Conservation (phyloP, 2,329 filamentous ascomycete genomes). For the Waltergamsia citrina region DNA sequence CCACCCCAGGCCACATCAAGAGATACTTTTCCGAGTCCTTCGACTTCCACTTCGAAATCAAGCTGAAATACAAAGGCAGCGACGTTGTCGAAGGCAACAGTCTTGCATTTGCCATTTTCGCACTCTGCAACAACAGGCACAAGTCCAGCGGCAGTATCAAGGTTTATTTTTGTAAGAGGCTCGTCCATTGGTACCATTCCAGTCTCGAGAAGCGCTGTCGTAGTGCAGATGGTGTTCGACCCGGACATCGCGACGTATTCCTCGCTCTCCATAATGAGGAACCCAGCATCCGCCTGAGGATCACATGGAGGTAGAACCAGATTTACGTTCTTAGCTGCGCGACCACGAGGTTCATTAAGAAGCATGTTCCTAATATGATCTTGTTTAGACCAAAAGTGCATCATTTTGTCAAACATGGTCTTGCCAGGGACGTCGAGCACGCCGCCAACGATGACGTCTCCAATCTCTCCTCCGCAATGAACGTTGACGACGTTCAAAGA, state of each 20-base stretch:
- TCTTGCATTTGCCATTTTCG: constrained; percentile 29
- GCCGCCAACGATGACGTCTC: constrained; percentile 38
- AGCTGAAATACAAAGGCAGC: constrained; percentile 29
- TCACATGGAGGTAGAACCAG: constrained; percentile 31
- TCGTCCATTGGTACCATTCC: constrained; percentile 35
- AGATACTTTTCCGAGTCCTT: constrained; percentile 24
- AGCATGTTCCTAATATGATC: constrained; percentile 30
- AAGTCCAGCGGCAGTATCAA: constrained; percentile 35
- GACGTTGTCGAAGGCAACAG: constrained; percentile 33
- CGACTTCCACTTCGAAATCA: constrained; percentile 26
- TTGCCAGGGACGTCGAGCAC: constrained; percentile 30
- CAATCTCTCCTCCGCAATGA: constrained; percentile 26
- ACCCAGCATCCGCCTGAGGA: constrained; percentile 30
- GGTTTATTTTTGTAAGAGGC: constrained; percentile 25
- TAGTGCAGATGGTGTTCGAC: constrained; percentile 31
- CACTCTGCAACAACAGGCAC: constrained; percentile 29
- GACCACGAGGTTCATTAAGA: constrained; percentile 34
- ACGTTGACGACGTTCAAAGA: no score
- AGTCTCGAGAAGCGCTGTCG: constrained; percentile 34
- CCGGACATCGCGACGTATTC: constrained; percentile 30
- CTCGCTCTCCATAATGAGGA: constrained; percentile 36
- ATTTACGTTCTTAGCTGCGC: constrained; percentile 27
- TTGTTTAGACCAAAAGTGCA: constrained; percentile 26
- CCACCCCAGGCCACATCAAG: constrained; percentile 37
- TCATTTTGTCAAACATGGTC: constrained; percentile 38